Conservation (phyloP, 1,139 yeast species). For the Magnusiomyces sp. region DNA sequence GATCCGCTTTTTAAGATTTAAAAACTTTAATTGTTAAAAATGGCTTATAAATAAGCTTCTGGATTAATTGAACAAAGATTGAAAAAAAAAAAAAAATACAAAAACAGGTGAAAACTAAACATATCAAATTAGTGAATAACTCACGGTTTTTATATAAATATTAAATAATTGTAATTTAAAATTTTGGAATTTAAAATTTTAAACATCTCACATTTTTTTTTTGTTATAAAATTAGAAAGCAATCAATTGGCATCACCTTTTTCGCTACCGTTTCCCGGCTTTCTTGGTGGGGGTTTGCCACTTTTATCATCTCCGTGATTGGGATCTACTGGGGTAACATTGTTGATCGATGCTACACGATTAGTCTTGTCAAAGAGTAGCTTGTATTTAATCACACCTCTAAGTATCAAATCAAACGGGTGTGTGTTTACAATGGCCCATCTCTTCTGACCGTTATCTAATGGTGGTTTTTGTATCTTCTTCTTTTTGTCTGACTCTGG, state of each 20-base stretch:
- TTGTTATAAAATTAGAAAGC: too few species aligned
- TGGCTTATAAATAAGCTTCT: too few species aligned
- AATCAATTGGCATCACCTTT: background rate
- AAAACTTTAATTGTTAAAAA: too few species aligned
- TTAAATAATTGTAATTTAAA: too few species aligned
- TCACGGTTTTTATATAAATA: too few species aligned
- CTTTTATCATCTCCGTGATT: background rate
- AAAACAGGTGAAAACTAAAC: too few species aligned
- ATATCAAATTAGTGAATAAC: too few species aligned
- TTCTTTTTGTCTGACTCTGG: background rate
- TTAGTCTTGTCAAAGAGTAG: conserved; percentile 45
- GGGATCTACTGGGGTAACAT: conserved; percentile 10
- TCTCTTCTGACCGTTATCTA: conserved; percentile 38
- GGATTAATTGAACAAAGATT: too few species aligned
- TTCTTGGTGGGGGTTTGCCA: background rate
- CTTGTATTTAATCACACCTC: conserved; percentile 74
- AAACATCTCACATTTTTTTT: too few species aligned
- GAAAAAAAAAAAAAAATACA: too few species aligned
- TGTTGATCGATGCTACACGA: conserved; percentile 24
- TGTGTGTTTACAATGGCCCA: conserved; percentile 73
- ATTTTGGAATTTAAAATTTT: too few species aligned
- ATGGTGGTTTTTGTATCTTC: conserved; percentile 2
- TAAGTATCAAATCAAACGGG: conserved; percentile 77
- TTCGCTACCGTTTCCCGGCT: background rate
- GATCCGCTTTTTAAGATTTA: too few species aligned